Percentiles rank a stretch among this genome's conserved stretches.
Evolutionary conservation across 1,284 basidiomycete genomes (phyloP).

Genomic region (Trichosporon sp.): DNA sequence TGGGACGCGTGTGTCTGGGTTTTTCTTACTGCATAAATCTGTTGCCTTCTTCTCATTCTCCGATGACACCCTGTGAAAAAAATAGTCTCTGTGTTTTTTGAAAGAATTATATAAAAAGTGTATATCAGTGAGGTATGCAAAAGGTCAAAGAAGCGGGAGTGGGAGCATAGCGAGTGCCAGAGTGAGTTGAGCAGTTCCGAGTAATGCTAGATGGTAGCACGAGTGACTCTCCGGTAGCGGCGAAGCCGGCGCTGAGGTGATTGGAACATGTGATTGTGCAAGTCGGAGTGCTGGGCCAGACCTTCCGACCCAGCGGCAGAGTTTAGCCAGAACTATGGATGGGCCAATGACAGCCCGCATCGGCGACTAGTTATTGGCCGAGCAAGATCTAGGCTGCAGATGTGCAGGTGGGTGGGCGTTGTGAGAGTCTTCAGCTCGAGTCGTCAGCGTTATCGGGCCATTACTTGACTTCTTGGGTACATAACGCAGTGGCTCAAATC

Average conservation of each 20-base stretch:
- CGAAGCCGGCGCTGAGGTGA: background rate
- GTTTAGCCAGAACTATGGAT: background rate
- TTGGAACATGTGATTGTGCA: background rate
- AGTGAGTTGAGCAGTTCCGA: too few species aligned
- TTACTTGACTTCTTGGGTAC: too few species aligned
- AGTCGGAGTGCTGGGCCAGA: background rate
- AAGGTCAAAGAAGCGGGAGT: background rate
- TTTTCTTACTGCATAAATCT: background rate
- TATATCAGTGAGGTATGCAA: conserved; percentile 5
- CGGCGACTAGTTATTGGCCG: conserved; percentile 9
- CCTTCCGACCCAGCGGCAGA: background rate
- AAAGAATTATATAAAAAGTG: background rate
- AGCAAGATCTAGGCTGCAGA: background rate
- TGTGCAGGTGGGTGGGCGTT: background rate
- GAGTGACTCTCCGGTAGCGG: too few species aligned
- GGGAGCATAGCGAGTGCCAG: too few species aligned
- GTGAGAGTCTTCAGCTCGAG: background rate
- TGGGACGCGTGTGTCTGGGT: conserved; percentile 4
- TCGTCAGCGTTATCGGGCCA: too few species aligned
- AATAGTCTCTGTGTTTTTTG: background rate
- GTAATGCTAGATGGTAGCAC: too few species aligned
- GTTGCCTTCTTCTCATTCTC: conserved; percentile 15
- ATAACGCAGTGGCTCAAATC: too few species aligned
- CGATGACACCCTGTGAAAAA: conserved; percentile 21
- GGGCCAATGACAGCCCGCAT: background rate